Percentiles rank a stretch among this genome's conserved stretches.
These are phyloP conservation scores for Pythium scleroteichum DNA, from an alignment of 352 stramenopile genomes.

Conservation along the genomic window DNA sequence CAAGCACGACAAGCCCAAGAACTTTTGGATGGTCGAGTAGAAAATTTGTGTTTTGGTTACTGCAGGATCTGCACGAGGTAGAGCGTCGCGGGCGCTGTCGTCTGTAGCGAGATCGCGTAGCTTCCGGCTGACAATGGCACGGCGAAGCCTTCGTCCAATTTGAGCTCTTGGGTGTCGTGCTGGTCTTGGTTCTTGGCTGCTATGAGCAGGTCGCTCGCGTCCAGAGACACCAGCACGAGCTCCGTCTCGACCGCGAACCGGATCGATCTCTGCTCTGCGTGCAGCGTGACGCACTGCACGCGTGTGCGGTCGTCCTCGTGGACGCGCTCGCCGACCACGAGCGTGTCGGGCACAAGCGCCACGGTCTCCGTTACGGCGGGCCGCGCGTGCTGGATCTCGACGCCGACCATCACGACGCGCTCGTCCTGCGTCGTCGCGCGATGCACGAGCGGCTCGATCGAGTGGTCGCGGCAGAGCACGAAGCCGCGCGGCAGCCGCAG, in stretches of 20 bases:
- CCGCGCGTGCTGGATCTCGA: constrained; percentile 46
- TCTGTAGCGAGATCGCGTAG: background rate
- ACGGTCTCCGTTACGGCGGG: background rate
- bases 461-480: constrained; percentile 58
- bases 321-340: constrained; percentile 26
- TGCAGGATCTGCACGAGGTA: constrained; percentile 8
- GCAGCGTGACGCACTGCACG: constrained; percentile 40
- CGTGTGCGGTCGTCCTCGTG: constrained; percentile 37
- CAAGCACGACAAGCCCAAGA: constrained; percentile 52
- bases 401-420: constrained; percentile 40
- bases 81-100: background rate
- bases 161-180: background rate
- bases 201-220: background rate
- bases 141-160: background rate
- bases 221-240: constrained; percentile 33
- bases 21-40: constrained; percentile 43
- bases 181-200: background rate
- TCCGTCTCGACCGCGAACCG: constrained; percentile 32
- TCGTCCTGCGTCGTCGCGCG: constrained; percentile 32
- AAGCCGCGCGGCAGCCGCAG: constrained; percentile 35
- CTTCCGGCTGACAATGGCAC: background rate
- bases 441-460: constrained; percentile 42
- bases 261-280: constrained; percentile 8
- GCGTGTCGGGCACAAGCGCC: constrained; percentile 7
- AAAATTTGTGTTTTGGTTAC: background rate